A percentile compares a stretch with the other conserved stretches of the same genome.
Conservation (phyloP, 2,329 filamentous ascomycete species). For the Diplodia corticola region DNA sequence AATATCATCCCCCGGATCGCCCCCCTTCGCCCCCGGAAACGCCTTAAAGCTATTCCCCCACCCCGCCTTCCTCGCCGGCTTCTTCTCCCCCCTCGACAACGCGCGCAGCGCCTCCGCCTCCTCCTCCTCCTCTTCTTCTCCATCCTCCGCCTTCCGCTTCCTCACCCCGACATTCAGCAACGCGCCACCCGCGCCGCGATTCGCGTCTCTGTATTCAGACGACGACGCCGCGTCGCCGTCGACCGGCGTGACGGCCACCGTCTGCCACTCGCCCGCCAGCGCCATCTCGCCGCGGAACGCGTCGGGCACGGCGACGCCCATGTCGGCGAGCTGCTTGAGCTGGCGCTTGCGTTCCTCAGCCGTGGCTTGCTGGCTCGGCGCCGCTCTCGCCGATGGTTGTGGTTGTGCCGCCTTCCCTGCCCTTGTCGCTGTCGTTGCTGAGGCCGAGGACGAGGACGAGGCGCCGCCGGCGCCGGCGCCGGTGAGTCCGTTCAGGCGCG, state of each 20-base stretch:
- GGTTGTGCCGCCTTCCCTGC: constrained; percentile 25
- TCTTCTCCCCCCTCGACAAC: constrained; percentile 49
- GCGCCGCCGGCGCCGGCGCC: constrained; percentile 37
- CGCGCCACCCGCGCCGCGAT: constrained; percentile 47
- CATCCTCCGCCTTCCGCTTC: constrained; percentile 59
- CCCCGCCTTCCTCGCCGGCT: constrained; percentile 41
- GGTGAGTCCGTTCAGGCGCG: constrained; percentile 78
- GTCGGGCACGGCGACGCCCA: constrained; percentile 83
- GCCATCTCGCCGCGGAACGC: constrained; percentile 78
- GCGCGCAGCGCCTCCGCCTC: constrained; percentile 45
- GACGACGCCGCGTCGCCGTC: not conserved
- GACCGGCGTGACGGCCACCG: constrained; percentile 50
- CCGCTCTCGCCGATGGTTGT: constrained; percentile 24
- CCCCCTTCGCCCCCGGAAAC: constrained; percentile 46
- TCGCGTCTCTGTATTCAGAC: constrained; percentile 35
- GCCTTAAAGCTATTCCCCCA: constrained; percentile 50
- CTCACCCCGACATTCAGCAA: constrained; percentile 56
- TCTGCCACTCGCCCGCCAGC: constrained; percentile 85
- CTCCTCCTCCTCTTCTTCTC: constrained; percentile 62
- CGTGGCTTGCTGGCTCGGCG: constrained; percentile 47
- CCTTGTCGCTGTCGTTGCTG: constrained; percentile 26
- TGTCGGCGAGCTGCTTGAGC: constrained; percentile 79
- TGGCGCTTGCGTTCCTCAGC: constrained; percentile 76
- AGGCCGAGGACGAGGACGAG: constrained; percentile 34
- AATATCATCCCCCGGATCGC: constrained; percentile 57